These are phyloP conservation scores for Geotrichum cucujoidarum DNA, from an alignment of 1,139 yeast species.

Conservation along the genomic window DNA sequence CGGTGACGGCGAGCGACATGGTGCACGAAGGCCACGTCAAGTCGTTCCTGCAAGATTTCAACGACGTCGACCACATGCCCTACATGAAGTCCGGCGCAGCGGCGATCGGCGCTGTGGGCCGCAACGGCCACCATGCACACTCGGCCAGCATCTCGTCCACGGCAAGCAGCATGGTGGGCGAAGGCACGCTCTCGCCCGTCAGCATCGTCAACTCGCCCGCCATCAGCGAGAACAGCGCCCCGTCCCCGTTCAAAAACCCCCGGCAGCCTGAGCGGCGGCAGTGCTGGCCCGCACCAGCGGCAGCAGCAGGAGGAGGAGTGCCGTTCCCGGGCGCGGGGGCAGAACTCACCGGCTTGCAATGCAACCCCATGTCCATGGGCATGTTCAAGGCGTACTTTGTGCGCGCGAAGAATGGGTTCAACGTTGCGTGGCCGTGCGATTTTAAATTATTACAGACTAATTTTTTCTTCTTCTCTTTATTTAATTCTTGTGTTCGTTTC, in stretches of 20 bases:
- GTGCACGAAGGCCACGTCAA: conserved; percentile 25
- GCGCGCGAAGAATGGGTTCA: too few relatives aligned
- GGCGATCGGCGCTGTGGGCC: too few relatives aligned
- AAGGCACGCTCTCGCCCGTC: background rate
- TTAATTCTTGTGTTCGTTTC: too few relatives aligned
- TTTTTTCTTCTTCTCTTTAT: too few relatives aligned
- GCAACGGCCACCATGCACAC: background rate
- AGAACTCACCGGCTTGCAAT: background rate
- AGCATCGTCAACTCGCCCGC: conserved; percentile 1
- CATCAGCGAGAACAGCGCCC: background rate
- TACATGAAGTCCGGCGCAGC: background rate
- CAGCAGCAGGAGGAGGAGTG: too few relatives aligned
- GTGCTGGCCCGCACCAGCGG: background rate
- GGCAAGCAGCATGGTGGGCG: conserved; percentile 5
- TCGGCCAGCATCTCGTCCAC: conserved; percentile 7
- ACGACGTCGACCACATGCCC: conserved; percentile 14
- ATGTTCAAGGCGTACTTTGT: conserved; percentile 29
- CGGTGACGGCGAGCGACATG: conserved; percentile 28
- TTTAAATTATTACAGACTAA: too few relatives aligned
- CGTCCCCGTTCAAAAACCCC: background rate
- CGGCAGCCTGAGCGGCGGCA: too few relatives aligned
- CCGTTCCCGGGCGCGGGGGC: background rate
- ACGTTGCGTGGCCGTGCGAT: too few relatives aligned
- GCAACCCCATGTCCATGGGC: conserved; percentile 21
- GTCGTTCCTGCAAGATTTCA: conserved; percentile 24